Conservation (phyloP, 192 early-diverging fungal species). For the Backusella mclennaniae region DNA sequence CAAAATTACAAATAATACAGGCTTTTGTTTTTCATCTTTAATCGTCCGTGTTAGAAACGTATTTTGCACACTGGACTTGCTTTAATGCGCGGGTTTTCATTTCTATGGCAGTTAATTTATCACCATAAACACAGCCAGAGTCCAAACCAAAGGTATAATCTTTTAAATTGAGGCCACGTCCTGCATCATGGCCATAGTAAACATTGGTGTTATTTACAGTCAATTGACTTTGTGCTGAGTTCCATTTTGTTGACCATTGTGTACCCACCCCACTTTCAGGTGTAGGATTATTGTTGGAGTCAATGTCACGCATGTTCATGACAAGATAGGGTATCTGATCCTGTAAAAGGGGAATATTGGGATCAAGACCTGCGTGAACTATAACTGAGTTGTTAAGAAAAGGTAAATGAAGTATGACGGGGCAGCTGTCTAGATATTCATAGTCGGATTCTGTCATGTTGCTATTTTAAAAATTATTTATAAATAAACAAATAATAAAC, state of each 20-base stretch:
- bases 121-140: conserved; percentile 68
- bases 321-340: conserved; percentile 57
- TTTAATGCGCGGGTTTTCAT: conserved; percentile 19
- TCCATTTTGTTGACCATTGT: conserved; percentile 43
- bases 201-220: conserved; percentile 38
- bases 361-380: conserved; percentile 71
- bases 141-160: conserved; percentile 62
- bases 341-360: conserved; percentile 36
- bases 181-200: conserved; percentile 72
- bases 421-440: conserved; percentile 51
- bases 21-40: background rate
- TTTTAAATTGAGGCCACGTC: conserved; percentile 54
- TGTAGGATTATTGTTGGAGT: conserved; percentile 38
- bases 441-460: conserved; percentile 43
- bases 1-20: background rate
- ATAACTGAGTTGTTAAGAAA: conserved; percentile 48
- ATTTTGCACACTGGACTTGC: conserved; percentile 27
- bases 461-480: conserved; percentile 12
- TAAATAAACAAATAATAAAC: conserved; percentile 2
- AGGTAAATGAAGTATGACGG: conserved; percentile 50
- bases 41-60: background rate
- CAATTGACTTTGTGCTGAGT: conserved; percentile 25
- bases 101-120: conserved; percentile 57
- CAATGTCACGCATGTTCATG: conserved; percentile 60
- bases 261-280: conserved; percentile 34